phyloP scores from a whole-genome alignment of 2,329 filamentous ascomycete genomes.

The Polytolypa hystricis region DNA sequence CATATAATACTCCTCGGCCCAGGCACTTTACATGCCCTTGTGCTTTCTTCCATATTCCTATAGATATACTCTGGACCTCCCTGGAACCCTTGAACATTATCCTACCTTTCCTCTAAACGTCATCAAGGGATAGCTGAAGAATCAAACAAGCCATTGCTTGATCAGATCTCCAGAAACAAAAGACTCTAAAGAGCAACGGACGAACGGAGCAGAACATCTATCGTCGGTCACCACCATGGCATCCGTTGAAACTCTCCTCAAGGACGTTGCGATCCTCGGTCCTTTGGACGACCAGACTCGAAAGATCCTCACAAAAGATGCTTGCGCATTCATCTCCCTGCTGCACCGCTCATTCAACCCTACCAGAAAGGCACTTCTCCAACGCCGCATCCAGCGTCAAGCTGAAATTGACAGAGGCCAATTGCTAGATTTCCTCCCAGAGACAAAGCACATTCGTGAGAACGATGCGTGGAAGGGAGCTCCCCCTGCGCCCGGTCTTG shows the following conservation, averaged over 20 bases:
- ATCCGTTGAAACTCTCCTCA: slow-evolving; percentile 63
- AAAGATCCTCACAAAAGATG: slow-evolving; percentile 86
- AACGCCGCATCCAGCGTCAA: slow-evolving; percentile 77
- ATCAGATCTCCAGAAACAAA: too few relatives aligned
- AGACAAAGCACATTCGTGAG: slow-evolving; percentile 91
- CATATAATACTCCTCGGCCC: slow-evolving; percentile 4
- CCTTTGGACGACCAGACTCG: slow-evolving; percentile 63
- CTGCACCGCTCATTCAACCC: slow-evolving; percentile 90
- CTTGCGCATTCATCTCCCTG: slow-evolving; percentile 82
- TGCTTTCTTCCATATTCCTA: too few relatives aligned
- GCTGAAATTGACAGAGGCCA: slow-evolving; percentile 83
- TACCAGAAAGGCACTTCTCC: slow-evolving; percentile 76
- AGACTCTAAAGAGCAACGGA: too few relatives aligned
- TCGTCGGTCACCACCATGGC: slow-evolving; percentile 58
- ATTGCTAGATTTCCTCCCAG: slow-evolving; percentile 85
- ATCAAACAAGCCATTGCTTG: too few relatives aligned
- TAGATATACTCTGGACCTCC: too few relatives aligned
- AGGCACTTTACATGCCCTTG: too few relatives aligned
- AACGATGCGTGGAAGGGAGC: slow-evolving; percentile 90
- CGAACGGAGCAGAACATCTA: too few relatives aligned
- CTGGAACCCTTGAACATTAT: too few relatives aligned
- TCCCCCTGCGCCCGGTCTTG: slow-evolving; percentile 77
- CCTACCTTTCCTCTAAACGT: too few relatives aligned
- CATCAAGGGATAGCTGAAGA: too few relatives aligned
- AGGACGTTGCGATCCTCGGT: slow-evolving; percentile 80